Conservation (phyloP, 805 yeast genomes). For the Cyberlindnera misumaiensis region DNA sequence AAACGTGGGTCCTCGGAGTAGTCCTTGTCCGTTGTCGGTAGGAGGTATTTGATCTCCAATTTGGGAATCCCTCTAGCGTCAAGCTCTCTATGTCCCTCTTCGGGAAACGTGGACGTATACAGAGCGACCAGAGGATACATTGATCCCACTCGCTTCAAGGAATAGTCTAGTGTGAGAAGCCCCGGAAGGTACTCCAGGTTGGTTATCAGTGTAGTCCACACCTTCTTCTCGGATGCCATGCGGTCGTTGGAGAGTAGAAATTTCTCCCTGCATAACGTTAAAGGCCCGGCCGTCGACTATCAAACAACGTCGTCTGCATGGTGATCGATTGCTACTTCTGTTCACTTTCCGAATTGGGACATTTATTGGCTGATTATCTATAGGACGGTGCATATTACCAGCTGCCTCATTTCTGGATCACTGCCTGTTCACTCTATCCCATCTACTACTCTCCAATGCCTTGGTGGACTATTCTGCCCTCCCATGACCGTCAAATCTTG, state of each 20-base stretch:
- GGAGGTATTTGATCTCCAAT: slow-evolving; percentile 33
- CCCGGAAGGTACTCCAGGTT: slow-evolving; percentile 46
- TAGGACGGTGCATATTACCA: too few species aligned
- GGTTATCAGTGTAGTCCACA: slow-evolving; percentile 55
- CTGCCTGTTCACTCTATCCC: too few species aligned
- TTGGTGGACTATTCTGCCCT: too few species aligned
- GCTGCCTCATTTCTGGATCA: too few species aligned
- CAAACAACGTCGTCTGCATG: too few species aligned
- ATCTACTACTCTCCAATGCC: too few species aligned
- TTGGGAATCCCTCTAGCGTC: slow-evolving; percentile 35
- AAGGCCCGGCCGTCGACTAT: too few species aligned
- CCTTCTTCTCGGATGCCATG: slow-evolving; percentile 16
- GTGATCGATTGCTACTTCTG: too few species aligned
- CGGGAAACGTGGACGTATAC: slow-evolving; percentile 41
- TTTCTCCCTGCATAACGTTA: too few species aligned
- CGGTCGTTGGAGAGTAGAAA: background rate
- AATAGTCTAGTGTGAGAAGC: slow-evolving; percentile 41
- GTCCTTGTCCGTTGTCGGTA: slow-evolving; percentile 38
- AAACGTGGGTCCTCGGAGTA: slow-evolving; percentile 46
- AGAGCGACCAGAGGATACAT: slow-evolving; percentile 46
- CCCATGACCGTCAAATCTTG: too few species aligned
- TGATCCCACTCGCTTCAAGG: slow-evolving; percentile 36
- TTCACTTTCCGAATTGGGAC: too few species aligned
- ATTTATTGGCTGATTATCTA: too few species aligned
- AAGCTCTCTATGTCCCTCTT: slow-evolving; percentile 35